phyloP scores from a whole-genome alignment of 1,139 yeast genomes.

The Kluyveromyces sp. region DNA sequence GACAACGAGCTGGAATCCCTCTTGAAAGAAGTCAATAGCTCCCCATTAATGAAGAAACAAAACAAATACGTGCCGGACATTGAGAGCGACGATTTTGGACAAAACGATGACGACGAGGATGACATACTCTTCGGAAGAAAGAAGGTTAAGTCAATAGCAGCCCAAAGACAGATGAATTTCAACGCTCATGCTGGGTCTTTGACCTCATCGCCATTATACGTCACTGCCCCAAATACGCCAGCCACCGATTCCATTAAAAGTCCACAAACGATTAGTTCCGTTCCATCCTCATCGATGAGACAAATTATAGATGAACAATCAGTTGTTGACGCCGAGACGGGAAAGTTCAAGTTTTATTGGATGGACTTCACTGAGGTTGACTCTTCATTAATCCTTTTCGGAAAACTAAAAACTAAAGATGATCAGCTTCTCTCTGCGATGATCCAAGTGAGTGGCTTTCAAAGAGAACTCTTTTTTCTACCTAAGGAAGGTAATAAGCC shows the following conservation, averaged over 20 bases:
- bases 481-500: conserved; percentile 55
- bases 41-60: conserved; percentile 16
- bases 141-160: conserved; percentile 31
- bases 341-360: conserved; percentile 75
- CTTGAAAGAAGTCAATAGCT: conserved; percentile 16
- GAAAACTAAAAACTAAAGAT: conserved; percentile 61
- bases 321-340: conserved; percentile 38
- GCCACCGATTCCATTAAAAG: neutral
- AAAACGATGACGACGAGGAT: conserved; percentile 40
- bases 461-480: conserved; percentile 67
- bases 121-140: conserved; percentile 45
- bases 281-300: neutral
- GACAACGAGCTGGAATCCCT: conserved; percentile 11
- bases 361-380: conserved; percentile 80
- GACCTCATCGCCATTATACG: conserved; percentile 26
- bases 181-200: conserved; percentile 26
- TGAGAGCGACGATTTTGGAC: conserved; percentile 34
- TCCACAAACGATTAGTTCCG: neutral
- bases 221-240: conserved; percentile 32
- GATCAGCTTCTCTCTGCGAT: conserved; percentile 62
- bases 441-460: conserved; percentile 65
- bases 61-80: conserved; percentile 16
- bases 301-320: conserved; percentile 44
- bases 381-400: conserved; percentile 66
- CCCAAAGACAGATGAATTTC: conserved; percentile 32